Evolutionary conservation across 2,329 filamentous ascomycete species (phyloP).

Genomic region (Aspergillus novoparasiticus): DNA sequence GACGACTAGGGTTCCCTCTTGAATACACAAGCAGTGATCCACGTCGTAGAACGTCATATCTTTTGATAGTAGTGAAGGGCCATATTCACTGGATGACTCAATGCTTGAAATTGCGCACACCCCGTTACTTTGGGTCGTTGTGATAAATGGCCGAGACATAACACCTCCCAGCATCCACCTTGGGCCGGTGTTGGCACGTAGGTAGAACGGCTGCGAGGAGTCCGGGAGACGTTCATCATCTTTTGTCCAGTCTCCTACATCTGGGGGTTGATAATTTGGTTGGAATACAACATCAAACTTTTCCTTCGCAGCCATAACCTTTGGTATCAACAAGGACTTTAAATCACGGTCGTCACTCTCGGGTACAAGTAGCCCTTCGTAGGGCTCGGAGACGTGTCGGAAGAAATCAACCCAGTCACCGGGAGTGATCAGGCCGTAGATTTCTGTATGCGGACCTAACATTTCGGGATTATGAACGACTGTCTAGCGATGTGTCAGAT

Average conservation of each 20-base stretch:
- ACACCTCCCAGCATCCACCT: slow-evolving; percentile 38
- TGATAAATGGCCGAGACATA: slow-evolving; percentile 50
- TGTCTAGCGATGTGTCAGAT: slow-evolving; percentile 34
- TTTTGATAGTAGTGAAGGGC: slow-evolving; percentile 36
- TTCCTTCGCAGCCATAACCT: slow-evolving; percentile 58
- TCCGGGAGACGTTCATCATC: slow-evolving; percentile 29
- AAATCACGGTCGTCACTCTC: slow-evolving; percentile 57
- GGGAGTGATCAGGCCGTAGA: slow-evolving; percentile 57
- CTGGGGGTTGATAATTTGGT: slow-evolving; percentile 51
- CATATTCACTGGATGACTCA: slow-evolving; percentile 45
- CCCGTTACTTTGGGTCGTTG: slow-evolving; percentile 50
- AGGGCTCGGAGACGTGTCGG: slow-evolving; percentile 58
- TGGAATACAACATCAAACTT: slow-evolving; percentile 60
- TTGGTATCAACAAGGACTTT: slow-evolving; percentile 54
- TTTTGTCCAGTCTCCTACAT: slow-evolving; percentile 31
- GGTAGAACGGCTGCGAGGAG: slow-evolving; percentile 49
- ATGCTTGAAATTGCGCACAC: slow-evolving; percentile 59
- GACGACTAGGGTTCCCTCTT: slow-evolving; percentile 51
- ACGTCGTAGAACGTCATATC: slow-evolving; percentile 50
- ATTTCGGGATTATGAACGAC: slow-evolving; percentile 60
- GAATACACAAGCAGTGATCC: slow-evolving; percentile 56
- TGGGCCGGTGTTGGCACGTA: slow-evolving; percentile 50
- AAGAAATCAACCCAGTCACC: slow-evolving; percentile 66
- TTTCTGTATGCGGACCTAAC: slow-evolving; percentile 57
- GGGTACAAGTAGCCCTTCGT: slow-evolving; percentile 53